These are phyloP conservation scores for Lachancea fermentati DNA, from an alignment of 805 yeast species.

Conservation along the genomic window DNA sequence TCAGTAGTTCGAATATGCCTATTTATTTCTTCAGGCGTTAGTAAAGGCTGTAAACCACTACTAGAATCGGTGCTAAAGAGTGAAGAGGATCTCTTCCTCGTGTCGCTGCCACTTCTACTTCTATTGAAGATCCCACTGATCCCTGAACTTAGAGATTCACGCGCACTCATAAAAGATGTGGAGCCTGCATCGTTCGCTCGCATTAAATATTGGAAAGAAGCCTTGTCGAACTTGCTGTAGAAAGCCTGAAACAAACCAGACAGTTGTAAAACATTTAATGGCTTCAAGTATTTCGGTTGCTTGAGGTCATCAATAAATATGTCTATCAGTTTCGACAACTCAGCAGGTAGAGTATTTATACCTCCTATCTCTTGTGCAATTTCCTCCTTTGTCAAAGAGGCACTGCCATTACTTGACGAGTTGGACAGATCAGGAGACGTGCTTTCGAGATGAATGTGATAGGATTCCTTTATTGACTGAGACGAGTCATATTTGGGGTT, in stretches of 20 bases:
- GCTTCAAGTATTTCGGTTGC: conserved; percentile 32
- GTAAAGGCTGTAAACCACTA: conserved; percentile 19
- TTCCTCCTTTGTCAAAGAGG: conserved; percentile 19
- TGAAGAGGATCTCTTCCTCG: conserved; percentile 28
- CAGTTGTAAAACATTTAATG: conserved; percentile 26
- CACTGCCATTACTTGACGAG: conserved; percentile 5
- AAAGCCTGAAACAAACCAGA: conserved; percentile 29
- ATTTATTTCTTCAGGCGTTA: conserved; percentile 30
- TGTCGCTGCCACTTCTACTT: conserved; percentile 28
- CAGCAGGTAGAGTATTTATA: conserved; percentile 23
- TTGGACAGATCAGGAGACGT: conserved; percentile 6
- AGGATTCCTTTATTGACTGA: conserved; percentile 26
- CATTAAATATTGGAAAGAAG: conserved; percentile 25
- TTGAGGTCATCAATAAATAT: conserved; percentile 29
- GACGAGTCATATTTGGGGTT: conserved; percentile 23
- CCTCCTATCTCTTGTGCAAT: conserved; percentile 17
- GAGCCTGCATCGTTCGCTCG: neutral
- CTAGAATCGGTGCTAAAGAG: conserved; percentile 25
- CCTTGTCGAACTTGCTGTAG: conserved; percentile 28
- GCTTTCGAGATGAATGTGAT: conserved; percentile 9
- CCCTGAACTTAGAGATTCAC: conserved; percentile 31
- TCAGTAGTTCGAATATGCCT: conserved; percentile 25
- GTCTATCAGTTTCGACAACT: conserved; percentile 24
- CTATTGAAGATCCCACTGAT: conserved; percentile 33
- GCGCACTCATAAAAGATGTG: conserved; percentile 20